Base-by-base conservation (phyloP, 768 basidiomycete genomes). In the Mrakia frigida region DNA sequence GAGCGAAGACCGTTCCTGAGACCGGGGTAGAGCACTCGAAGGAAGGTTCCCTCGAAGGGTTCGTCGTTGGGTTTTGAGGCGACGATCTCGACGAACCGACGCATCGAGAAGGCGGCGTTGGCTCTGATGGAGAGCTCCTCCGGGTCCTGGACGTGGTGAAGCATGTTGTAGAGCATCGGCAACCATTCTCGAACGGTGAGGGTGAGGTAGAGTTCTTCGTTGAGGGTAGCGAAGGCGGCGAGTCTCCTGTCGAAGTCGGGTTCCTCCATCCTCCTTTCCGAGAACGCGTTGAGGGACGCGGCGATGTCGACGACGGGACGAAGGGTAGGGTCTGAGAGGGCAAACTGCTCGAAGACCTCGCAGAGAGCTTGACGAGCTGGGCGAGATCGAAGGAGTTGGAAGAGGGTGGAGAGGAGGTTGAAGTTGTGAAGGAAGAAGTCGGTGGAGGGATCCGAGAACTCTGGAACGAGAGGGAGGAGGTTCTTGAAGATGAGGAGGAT, bases 221-320 rank as follows among this genome's bases (percentile, higher is more conserved):
- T 96, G 69, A 98, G 84, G 18, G 81, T 82, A 0, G 88, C 85
- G 83, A 93, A 97, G 0, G 92, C 94, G 1, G 83, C 82, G 3
- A 98, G 85, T 2, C 97, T 90, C 39, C 88, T 87, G 75, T 95
- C 92, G 79, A 97, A 98, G 82, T 98, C 93, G 3, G 94, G 92
- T 81, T 98, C 94, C 75, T 96, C 93, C 46, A 94, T 83, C 10
- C 94, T 87, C 80, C 89, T 91, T 0, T 83, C 82, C 0, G 94
- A 96, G 81, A 90, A 99, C 0, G 96, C 90, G 80, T 98, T 98
- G 78, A 98, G 86, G 3, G 84, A 82, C 11, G 87, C 87, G 73
- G 93, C 80, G 6, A 94, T 83, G 10, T 85, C 82, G 0, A 89
- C 87, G 0, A 92, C 78, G 76, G 43, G 80, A 75, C 60, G 41